Percentiles rank a stretch among this genome's conserved stretches.
phyloP scores from a whole-genome alignment of 352 stramenopile species.

The Phytophthora boehmeriae region DNA sequence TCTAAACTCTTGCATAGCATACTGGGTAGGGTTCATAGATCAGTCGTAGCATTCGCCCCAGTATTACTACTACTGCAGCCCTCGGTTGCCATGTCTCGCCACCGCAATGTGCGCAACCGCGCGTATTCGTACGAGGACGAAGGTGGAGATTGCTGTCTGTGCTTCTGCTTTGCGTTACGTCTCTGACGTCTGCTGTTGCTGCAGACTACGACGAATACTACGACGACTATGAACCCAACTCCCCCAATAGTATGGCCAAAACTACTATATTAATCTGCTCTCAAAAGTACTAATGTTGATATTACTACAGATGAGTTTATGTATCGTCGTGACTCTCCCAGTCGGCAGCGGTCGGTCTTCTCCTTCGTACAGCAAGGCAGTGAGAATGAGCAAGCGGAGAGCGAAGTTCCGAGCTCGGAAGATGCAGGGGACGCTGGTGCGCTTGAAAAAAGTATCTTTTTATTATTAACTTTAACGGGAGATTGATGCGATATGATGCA shows the following conservation, averaged over 20 bases:
- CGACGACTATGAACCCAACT: conserved; percentile 62
- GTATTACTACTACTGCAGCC: too few relatives aligned
- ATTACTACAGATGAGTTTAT: conserved; percentile 71
- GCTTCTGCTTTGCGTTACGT: not conserved
- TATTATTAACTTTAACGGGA: not conserved
- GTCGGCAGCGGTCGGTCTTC: conserved; percentile 76
- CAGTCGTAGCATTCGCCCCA: not conserved
- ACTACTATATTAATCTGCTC: too few relatives aligned
- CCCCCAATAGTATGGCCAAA: conserved; percentile 57
- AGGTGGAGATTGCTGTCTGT: conserved; percentile 43
- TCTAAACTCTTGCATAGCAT: too few relatives aligned
- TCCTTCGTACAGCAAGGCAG: conserved; percentile 65
- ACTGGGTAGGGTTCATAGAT: too few relatives aligned
- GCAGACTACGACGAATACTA: conserved; percentile 82
- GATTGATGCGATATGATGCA: conserved; percentile 12
- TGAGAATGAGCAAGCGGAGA: conserved; percentile 7
- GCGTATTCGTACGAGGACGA: conserved; percentile 91
- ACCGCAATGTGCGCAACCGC: conserved; percentile 87
- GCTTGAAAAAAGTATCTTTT: not conserved
- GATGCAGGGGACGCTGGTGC: conserved; percentile 42
- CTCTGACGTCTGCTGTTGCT: not conserved
- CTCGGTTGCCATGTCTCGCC: conserved; percentile 65
- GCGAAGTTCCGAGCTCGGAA: conserved; percentile 11
- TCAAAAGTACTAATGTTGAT: not conserved
- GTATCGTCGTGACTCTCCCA: conserved; percentile 83